Conservation (phyloP, 495 filamentous ascomycete species). For the Apiosordaria backusii region DNA sequence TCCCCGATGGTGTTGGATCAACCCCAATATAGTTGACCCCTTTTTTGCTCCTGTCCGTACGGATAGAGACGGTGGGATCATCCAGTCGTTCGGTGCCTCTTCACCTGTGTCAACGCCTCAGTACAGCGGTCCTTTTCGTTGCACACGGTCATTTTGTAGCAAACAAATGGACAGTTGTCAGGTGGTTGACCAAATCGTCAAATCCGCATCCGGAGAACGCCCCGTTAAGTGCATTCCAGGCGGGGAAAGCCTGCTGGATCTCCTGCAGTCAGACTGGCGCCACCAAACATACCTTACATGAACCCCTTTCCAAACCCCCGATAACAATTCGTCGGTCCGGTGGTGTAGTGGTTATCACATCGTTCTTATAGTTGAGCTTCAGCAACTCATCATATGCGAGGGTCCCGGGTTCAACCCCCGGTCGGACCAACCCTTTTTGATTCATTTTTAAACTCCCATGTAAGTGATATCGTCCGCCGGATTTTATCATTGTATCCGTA, state of each 20-base stretch:
- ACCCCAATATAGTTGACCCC: not conserved
- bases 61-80: not conserved
- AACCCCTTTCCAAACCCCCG: not conserved
- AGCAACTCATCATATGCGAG: slow-evolving; percentile 11
- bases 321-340: slow-evolving; percentile 4
- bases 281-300: not conserved
- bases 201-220: not conserved
- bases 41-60: not conserved
- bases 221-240: not conserved
- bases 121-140: not conserved
- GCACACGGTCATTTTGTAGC: too few relatives aligned
- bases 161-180: too few relatives aligned
- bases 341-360: slow-evolving; percentile 16
- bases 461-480: not conserved
- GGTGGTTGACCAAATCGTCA: too few relatives aligned
- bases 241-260: not conserved
- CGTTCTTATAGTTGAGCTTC: slow-evolving; percentile 13
- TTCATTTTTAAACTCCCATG: not conserved
- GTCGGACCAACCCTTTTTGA: slow-evolving; percentile 2
- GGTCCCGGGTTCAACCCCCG: slow-evolving; percentile 12
- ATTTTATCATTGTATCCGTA: not conserved
- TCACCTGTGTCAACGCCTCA: not conserved
- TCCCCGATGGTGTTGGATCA: too few relatives aligned
- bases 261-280: not conserved
- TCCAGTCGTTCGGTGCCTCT: too few relatives aligned